Evolutionary conservation across 192 early-diverging fungal species (phyloP), one percentile per base, ranked within the genome.

Genomic region (Linnemannia zychae): DNA sequence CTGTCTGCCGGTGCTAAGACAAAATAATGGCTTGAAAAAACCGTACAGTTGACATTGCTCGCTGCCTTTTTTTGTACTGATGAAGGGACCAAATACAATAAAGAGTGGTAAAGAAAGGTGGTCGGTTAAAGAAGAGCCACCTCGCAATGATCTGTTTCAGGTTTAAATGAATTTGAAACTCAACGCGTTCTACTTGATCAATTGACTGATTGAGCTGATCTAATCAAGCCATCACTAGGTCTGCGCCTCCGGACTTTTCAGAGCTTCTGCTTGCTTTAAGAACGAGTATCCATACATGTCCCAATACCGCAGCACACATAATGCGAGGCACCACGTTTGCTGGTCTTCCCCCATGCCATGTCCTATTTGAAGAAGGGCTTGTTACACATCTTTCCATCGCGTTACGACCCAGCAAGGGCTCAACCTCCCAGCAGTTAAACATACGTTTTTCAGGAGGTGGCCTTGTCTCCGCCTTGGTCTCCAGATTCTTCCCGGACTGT

Each of bases 361-460:
- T 3, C 57, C 28, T 12, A 31, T 12, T 7, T 13, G 2, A 9
- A 16, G 9, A 31, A 12, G 1, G 22, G 24, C 28, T 57, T 20
- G 20, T 3, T 63, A n/a, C n/a, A n/a, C n/a, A n/a, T 63, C 9
- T 11, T 63, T 28, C 3, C 11, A 63, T 73, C 71, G 20, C 7
- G 37, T 69, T 69, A 69, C 7, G 67, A 24, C 17, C 67, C 38
- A 69, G 67, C 67, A 69, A 40, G 37, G 67, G 67, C 67, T 69
- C 67, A 69, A 40, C 18, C 4, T 57, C 22, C 53, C 7, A 7
- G 18, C 0, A 22, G 18, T 22, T 22, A 52, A 22, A 6, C 50
- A 52, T 52, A n/a, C n/a, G n/a, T n/a, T n/a, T n/a, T 52, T 52
- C 50, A 52, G 50, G 50, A 52, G 20, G 50, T 52, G 17, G n/a